Evolutionary conservation across 345 rosid species (phyloP).

Genomic region (Pelargonium nanum): DNA sequence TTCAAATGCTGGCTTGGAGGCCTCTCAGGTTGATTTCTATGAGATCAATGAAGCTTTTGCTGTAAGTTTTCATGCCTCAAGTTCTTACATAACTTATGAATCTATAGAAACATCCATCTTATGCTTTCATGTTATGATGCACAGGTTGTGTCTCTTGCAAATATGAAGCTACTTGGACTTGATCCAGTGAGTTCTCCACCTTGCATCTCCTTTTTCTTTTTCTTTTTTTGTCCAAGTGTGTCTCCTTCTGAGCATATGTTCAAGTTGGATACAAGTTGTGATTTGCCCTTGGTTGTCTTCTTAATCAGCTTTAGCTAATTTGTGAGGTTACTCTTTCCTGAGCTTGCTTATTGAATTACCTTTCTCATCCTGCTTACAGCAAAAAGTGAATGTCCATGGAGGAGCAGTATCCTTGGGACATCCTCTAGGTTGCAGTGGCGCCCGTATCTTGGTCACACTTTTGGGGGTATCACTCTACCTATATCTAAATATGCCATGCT

Average conservation of each 20-base stretch:
- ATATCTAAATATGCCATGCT: not conserved
- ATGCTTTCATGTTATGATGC: slow-evolving; percentile 3
- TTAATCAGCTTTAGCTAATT: not conserved
- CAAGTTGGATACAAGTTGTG: not conserved
- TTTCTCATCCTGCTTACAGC: slow-evolving; percentile 36
- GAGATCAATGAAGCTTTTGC: slow-evolving; percentile 99
- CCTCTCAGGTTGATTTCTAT: slow-evolving; percentile 80
- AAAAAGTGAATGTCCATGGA: slow-evolving; percentile 78
- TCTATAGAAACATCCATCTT: slow-evolving; percentile 1
- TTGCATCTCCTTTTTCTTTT: no score
- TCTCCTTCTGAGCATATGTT: no score
- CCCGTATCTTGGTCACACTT: slow-evolving; percentile 85
- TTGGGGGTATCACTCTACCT: slow-evolving; percentile 46
- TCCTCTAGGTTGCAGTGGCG: slow-evolving; percentile 99
- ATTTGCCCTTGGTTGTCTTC: not conserved
- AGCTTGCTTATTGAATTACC: not conserved
- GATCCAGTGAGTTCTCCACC: slow-evolving; percentile 56
- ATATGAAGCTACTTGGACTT: slow-evolving; percentile 71
- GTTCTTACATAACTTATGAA: not conserved
- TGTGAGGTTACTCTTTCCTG: not conserved
- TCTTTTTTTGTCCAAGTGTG: no score
- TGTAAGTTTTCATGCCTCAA: slow-evolving; percentile 28
- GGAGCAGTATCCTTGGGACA: slow-evolving; percentile 97
- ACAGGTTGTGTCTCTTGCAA: slow-evolving; percentile 94
- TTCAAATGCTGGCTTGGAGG: slow-evolving; percentile 63